Evolutionary conservation across 2,329 filamentous ascomycete species (phyloP), one percentile per base, ranked within the genome.

Genomic region (Calycina marina): DNA sequence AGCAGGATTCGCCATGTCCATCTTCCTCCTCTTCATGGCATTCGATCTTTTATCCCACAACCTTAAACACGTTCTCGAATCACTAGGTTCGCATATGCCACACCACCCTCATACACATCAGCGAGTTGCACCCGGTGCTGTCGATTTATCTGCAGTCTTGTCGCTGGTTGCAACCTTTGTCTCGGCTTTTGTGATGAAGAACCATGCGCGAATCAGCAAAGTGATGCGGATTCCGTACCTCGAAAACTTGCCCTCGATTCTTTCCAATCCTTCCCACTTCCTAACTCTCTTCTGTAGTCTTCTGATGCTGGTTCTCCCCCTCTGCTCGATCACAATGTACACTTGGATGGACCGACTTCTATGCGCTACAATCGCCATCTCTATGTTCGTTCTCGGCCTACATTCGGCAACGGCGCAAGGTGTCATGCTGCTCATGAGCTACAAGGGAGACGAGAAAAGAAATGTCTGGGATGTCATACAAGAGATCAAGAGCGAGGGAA

Each of bases 1-100:
- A 11, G 85, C 86, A 20, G 90, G 90, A 12, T 93, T 98, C 43
- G 90, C 86, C 39, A 84, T 96, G 74, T 92, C 85, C 31, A 80
- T 98, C 24, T 84, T 94, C 40, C 70, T 98, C 9, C 71, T 93
- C n/a, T 98, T 98, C 57, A 93, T 93, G 64, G 88, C 88, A 13
- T 78, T 96, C 48, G 90, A 98, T 48, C 72, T 98, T 30, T 78
- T 98, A 39, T 93, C 83, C 25, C 90, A 98, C 54, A 88, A 84
- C 38, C 63, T 93, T 11, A 90, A 93, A 52, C 88, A 98, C 55
- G 70, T 85, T n/a, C 70, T 98, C 8, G 88, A 94, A 56, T 55
- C 56, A 10, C 49, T 72, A 13, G 75, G 77, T 10, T 66, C 66
- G 11, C 83, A 93, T 48, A 68, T 76, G 33, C 66, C 82, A 14